A percentile compares a stretch with the other conserved stretches of the same genome.
These are phyloP conservation scores for Nepenthes gracilis DNA, from an alignment of 148 eudicot species.

Conservation along the genomic window DNA sequence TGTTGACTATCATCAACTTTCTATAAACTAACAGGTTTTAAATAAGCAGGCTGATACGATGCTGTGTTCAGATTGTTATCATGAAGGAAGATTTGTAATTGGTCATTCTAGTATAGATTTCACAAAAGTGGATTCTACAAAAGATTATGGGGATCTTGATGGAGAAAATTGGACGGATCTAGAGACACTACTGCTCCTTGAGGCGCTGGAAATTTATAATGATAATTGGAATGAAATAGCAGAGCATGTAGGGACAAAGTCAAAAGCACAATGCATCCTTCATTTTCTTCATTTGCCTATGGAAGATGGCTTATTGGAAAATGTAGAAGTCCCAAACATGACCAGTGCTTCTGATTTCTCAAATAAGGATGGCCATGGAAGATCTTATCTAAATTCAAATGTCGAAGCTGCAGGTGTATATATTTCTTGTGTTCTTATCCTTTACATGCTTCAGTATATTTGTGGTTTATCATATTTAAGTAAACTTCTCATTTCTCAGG, in stretches of 20 bases:
- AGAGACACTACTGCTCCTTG: slow-evolving; percentile 82
- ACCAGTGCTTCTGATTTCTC: slow-evolving; percentile 1
- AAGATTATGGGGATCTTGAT: slow-evolving; percentile 58
- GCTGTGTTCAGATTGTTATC: slow-evolving; percentile 76
- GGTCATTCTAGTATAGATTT: slow-evolving; percentile 92
- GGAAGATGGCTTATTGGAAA: slow-evolving; percentile 60
- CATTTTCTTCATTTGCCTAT: background rate
- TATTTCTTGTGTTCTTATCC: background rate
- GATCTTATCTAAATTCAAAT: background rate
- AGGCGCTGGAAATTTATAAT: slow-evolving; percentile 63
- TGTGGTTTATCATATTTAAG: background rate
- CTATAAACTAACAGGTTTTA: background rate
- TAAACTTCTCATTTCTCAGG: slow-evolving; percentile 21
- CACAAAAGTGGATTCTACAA: slow-evolving; percentile 31
- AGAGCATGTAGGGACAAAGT: slow-evolving; percentile 80
- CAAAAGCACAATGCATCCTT: slow-evolving; percentile 75
- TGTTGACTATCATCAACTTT: too few relatives aligned
- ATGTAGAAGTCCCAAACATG: slow-evolving; percentile 42
- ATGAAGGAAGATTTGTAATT: slow-evolving; percentile 64
- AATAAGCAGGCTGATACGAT: slow-evolving; percentile 50
- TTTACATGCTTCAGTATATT: background rate
- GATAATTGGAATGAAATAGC: slow-evolving; percentile 96
- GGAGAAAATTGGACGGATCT: slow-evolving; percentile 83
- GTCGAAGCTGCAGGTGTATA: background rate
- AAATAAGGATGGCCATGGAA: background rate